Evolutionary conservation across 2,329 filamentous ascomycete species (phyloP).

Genomic region (Blastomyces gilchristii): DNA sequence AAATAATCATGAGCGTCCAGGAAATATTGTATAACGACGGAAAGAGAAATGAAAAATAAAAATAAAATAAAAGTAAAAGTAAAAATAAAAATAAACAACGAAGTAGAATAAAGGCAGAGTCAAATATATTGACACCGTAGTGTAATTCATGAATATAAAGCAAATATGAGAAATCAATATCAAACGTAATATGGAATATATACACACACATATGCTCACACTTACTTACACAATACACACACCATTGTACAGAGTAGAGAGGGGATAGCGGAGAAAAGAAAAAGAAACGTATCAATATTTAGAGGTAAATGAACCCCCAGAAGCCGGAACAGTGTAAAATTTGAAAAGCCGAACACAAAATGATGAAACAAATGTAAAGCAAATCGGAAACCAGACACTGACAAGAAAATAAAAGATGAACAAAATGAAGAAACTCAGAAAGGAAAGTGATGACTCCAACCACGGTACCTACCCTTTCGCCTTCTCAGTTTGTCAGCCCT

Average conservation of each 20-base stretch:
- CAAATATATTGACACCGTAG: too few species aligned
- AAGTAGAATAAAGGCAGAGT: too few species aligned
- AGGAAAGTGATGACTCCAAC: slow-evolving; percentile 1
- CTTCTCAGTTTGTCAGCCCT: not conserved
- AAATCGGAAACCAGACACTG: too few species aligned
- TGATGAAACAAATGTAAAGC: not conserved
- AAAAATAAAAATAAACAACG: too few species aligned
- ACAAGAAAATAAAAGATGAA: not conserved
- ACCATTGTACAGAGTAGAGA: not conserved
- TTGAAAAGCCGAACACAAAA: not conserved
- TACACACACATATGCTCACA: not conserved
- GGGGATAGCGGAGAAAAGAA: not conserved
- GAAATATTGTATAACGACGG: too few species aligned
- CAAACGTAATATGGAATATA: too few species aligned
- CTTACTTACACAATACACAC: not conserved
- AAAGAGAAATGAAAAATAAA: too few species aligned
- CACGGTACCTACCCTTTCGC: not conserved
- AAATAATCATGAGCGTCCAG: too few species aligned
- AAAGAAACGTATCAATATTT: not conserved
- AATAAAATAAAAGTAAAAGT: too few species aligned
- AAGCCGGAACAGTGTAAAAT: not conserved
- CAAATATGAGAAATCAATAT: too few species aligned
- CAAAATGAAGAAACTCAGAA: not conserved
- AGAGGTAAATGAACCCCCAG: not conserved
- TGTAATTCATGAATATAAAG: too few species aligned